These are phyloP conservation scores for Heritiera littoralis DNA, from an alignment of 345 rosid genomes.

Conservation along the genomic window DNA sequence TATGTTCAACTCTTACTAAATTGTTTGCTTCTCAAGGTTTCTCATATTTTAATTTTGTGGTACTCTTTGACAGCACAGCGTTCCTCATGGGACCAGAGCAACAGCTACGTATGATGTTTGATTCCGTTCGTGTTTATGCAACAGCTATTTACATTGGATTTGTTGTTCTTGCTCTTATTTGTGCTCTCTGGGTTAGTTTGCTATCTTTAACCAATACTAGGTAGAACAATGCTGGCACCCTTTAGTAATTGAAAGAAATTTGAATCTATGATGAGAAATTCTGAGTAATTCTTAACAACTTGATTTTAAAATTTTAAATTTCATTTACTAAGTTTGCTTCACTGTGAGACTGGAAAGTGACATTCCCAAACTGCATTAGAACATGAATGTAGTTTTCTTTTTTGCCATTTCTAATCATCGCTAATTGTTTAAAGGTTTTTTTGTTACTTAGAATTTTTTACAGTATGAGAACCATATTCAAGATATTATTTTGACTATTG, in stretches of 20 bases:
- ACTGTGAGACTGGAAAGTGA: background rate
- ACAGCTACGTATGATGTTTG: conserved; percentile 91
- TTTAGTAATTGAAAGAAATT: background rate
- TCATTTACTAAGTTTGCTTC: background rate
- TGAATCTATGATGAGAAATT: background rate
- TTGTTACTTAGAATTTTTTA: background rate
- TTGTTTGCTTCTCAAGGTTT: conserved; percentile 9
- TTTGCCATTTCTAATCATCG: background rate
- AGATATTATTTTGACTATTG: background rate
- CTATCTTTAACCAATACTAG: background rate
- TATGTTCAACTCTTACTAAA: background rate
- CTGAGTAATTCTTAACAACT: background rate
- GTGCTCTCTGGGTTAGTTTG: conserved; percentile 77
- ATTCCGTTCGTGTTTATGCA: conserved; percentile 68
- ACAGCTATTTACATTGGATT: conserved; percentile 74
- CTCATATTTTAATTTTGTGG: conserved; percentile 31
- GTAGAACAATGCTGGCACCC: background rate
- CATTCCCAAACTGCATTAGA: background rate
- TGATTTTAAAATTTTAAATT: background rate
- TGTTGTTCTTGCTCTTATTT: conserved; percentile 72
- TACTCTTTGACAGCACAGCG: conserved; percentile 86
- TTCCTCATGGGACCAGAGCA: conserved; percentile 77
- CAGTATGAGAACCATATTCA: conserved; percentile 2
- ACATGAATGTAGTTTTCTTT: background rate
- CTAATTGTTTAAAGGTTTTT: background rate